Evolutionary conservation across 208 protist species (phyloP), one percentile per base, ranked within the genome.

Genomic region (Trypanosoma rangeli): DNA sequence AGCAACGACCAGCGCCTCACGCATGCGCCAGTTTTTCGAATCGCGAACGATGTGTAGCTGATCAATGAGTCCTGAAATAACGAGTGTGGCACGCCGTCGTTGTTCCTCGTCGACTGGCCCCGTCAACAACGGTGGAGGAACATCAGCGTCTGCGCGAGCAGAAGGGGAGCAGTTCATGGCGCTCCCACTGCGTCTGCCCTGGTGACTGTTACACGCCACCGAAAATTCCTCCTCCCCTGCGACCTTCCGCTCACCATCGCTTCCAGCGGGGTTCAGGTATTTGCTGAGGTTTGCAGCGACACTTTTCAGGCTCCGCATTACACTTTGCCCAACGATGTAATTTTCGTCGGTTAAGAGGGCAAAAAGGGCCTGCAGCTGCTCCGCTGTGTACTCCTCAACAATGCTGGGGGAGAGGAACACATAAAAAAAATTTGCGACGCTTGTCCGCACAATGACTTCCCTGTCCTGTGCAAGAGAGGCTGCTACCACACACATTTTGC

Each of bases 1-100:
- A 3, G 64, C 70, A 49, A 73, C 66, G 26, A 87, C 79, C 5
- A 84, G 80, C 12, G 80, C 78, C 35, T 90, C 76, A 50, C 89
- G 85, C 52, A 89, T 73, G 37, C 86, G 83, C 86, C 89, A 94
- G 75, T 87, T 94, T 39, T 73, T 73, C 5, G 88, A 85, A 57
- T 82, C 79, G 26, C 85, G 82, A 31, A 91, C 81, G 59, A 50
- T 39, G 57, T 74, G 67, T 12, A 94, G 64, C 39, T 79, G 70
- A 8, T 74, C 66, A 37, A 84, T 69, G 49, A 91, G 71, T 37
- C 55, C 57, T 13, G 42, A 50, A 9, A 83, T 72, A 12, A 86
- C 77, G 18, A 60, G 12, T 29, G 75, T 63, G 42, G 72, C 73
- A 22, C 79, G 68, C 42, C 74, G 52, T 18, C 58, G 37, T 1